phyloP scores from a whole-genome alignment of 805 yeast species.

The Cyberlindnera samutprakarnensis region DNA sequence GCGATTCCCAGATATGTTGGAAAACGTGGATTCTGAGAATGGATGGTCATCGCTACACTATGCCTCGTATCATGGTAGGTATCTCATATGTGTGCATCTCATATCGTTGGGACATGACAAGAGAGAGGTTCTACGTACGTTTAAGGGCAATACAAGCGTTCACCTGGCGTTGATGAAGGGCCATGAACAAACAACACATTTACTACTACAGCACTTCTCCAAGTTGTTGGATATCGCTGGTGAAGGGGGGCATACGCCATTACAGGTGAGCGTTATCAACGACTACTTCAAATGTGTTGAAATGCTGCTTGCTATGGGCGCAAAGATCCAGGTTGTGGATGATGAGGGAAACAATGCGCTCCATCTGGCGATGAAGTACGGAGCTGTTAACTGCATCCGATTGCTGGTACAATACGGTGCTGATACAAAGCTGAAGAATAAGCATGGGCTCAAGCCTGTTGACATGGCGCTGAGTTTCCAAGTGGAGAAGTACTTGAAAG shows the following conservation, averaged over 20 bases:
- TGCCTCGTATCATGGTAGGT: conserved; percentile 68
- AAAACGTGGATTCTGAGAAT: conserved; percentile 57
- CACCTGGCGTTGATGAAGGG: conserved; percentile 62
- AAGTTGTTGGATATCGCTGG: conserved; percentile 42
- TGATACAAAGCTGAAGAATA: conserved; percentile 41
- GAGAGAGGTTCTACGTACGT: conserved; percentile 42
- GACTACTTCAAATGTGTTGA: conserved; percentile 60
- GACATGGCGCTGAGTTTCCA: conserved; percentile 53
- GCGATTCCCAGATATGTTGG: conserved; percentile 61
- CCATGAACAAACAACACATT: conserved; percentile 66
- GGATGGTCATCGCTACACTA: conserved; percentile 86
- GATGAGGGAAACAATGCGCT: conserved; percentile 73
- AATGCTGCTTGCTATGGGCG: conserved; percentile 64
- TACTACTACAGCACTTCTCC: conserved; percentile 60
- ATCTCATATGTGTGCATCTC: conserved; percentile 54
- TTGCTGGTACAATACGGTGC: conserved; percentile 43
- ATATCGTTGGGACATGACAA: conserved; percentile 51
- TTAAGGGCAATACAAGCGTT: conserved; percentile 53
- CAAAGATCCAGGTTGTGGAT: conserved; percentile 68
- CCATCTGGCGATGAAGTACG: conserved; percentile 74
- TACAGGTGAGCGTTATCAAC: conserved; percentile 57
- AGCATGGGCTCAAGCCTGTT: conserved; percentile 56
- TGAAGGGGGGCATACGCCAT: conserved; percentile 46
- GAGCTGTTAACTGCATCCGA: conserved; percentile 49
- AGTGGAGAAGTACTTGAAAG: conserved; percentile 34